phyloP scores from a whole-genome alignment of 2,329 filamentous ascomycete species.

The Colletotrichum sp. region DNA sequence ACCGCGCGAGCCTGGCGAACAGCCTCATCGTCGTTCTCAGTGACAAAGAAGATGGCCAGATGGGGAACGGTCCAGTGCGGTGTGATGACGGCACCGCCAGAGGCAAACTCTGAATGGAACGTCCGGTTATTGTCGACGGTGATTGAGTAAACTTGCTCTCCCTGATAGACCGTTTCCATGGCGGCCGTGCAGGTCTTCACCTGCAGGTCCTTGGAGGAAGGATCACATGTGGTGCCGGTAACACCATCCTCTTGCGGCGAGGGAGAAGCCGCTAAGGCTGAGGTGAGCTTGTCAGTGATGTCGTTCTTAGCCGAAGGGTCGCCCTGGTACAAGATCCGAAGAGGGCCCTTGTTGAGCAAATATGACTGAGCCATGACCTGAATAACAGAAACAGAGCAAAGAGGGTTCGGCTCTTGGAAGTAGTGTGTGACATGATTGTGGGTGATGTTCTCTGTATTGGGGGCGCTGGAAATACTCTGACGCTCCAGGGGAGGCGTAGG shows the following conservation, averaged over 20 bases:
- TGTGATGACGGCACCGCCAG: slow-evolving; percentile 42
- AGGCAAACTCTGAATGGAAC: slow-evolving; percentile 38
- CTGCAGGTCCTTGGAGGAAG: slow-evolving; percentile 34
- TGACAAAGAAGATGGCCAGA: slow-evolving; percentile 54
- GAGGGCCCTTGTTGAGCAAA: slow-evolving; percentile 48
- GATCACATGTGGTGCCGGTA: background rate
- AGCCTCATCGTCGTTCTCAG: slow-evolving; percentile 44
- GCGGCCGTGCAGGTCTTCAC: slow-evolving; percentile 53
- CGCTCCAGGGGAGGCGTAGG: slow-evolving; percentile 1
- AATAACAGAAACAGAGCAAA: slow-evolving; percentile 42
- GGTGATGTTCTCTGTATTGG: slow-evolving; percentile 37
- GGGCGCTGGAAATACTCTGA: slow-evolving; percentile 12
- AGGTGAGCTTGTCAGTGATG: slow-evolving; percentile 53
- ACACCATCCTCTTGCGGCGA: slow-evolving; percentile 22
- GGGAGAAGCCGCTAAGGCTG: slow-evolving; percentile 47
- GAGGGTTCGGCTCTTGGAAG: slow-evolving; percentile 29
- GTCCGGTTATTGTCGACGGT: slow-evolving; percentile 44
- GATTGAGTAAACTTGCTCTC: slow-evolving; percentile 35
- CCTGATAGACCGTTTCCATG: slow-evolving; percentile 31
- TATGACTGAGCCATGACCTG: slow-evolving; percentile 54
- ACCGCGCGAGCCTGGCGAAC: slow-evolving; percentile 42
- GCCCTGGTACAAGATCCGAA: slow-evolving; percentile 56
- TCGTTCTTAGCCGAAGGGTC: slow-evolving; percentile 43
- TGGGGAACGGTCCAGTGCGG: slow-evolving; percentile 54
- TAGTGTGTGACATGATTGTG: slow-evolving; percentile 49